Base-by-base conservation (phyloP, 257 asterid genomes). In the Penstemon barbatus region DNA sequence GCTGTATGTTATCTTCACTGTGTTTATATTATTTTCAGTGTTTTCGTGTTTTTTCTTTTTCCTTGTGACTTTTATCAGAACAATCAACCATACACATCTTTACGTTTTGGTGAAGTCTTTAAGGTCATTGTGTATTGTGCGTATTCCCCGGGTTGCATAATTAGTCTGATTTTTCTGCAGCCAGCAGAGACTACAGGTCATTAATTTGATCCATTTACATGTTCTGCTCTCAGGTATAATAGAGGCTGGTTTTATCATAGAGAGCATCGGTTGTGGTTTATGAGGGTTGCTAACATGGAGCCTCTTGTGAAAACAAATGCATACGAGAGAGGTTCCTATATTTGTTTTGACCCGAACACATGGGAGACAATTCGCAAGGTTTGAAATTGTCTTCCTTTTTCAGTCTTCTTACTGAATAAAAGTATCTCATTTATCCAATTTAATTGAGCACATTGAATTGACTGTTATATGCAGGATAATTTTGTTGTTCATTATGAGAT, bases 361-460 rank as follows among this genome's bases (percentile, higher is more conserved):
- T 94, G 99, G 99, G 98, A 94, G 77, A 94, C 97, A 25, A 74
- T 91, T 61, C 95, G 96, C 77, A 94, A 94, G 98, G 99, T 94
- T 57, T 40, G 80, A 41, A 51, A 73, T 71, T 9, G 25, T 7
- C 3, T 55, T n/a, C 39, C 68, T 6, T 33, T 43, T 11, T 39
- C 33, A 41, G 18, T 7, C 40, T 41, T 61, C 79, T 6, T 4
- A 39, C 51, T 0, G 36, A 67, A 41, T 54, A 49, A 10, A 3
- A 12, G 36, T 41, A 40, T 39, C 33, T 49, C 4, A 36, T 39
- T 70, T 37, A 10, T 6, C 19, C 50, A 18, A 19, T 69, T 43
- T 18, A 39, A 54, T 70, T 8, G 37, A 64, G 50, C 62, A 12
- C 63, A 66, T 42, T 64, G 62, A 69, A 15, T 7, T 46, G 39